phyloP scores from a whole-genome alignment of 768 basidiomycete species.

The Asterophora parasitica region DNA sequence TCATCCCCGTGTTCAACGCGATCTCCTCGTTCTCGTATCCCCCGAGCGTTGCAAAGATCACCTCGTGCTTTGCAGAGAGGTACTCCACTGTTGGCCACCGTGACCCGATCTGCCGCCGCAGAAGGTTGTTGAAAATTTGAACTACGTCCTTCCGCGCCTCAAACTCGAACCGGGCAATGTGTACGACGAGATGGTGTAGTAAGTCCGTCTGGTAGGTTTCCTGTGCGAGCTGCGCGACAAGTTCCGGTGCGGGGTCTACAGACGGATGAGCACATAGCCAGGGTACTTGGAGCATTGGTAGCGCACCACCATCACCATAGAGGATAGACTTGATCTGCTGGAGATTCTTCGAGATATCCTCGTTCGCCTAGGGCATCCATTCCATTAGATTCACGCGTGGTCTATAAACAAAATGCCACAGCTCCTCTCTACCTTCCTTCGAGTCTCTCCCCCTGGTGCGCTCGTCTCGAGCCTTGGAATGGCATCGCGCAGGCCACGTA shows the following conservation, averaged over 20 bases:
- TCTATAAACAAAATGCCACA: background rate
- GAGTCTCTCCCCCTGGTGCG: slow-evolving; percentile 68
- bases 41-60: slow-evolving; percentile 77
- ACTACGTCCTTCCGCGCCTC: slow-evolving; percentile 87
- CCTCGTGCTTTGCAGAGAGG: slow-evolving; percentile 67
- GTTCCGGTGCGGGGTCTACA: slow-evolving; percentile 79
- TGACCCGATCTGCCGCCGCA: slow-evolving; percentile 87
- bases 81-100: slow-evolving; percentile 98
- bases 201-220: slow-evolving; percentile 93
- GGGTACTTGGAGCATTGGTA: background rate
- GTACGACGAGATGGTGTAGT: slow-evolving; percentile 71
- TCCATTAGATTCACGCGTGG: background rate
- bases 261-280: slow-evolving; percentile 3
- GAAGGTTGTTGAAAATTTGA: slow-evolving; percentile 84
- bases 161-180: slow-evolving; percentile 88
- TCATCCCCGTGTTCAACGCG: slow-evolving; percentile 97
- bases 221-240: slow-evolving; percentile 91
- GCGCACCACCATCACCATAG: slow-evolving; percentile 81
- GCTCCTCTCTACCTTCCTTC: slow-evolving; percentile 62
- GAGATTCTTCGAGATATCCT: slow-evolving; percentile 85
- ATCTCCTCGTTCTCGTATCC: slow-evolving; percentile 96
- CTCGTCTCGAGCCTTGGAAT: slow-evolving; percentile 72
- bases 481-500: slow-evolving; percentile 74
- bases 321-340: slow-evolving; percentile 87
- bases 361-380: slow-evolving; percentile 57